A percentile compares a stretch with the other conserved stretches of the same genome.
Evolutionary conservation across 2,329 filamentous ascomycete species (phyloP).

Genomic region (Botrytis deweyae): DNA sequence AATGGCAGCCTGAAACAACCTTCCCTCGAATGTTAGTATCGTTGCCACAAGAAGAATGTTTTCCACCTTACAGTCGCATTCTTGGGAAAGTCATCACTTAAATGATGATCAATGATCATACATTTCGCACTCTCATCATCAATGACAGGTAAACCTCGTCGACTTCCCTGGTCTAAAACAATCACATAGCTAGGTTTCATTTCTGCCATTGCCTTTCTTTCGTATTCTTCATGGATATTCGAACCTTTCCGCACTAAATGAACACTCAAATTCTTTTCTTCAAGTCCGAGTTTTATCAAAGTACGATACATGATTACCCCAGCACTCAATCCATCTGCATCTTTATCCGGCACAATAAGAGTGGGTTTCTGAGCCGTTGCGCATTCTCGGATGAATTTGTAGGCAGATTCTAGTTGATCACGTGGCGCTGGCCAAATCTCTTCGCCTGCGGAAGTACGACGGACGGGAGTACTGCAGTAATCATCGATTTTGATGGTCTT

Average conservation of each 20-base stretch:
- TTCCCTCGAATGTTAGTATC: slow-evolving; percentile 25
- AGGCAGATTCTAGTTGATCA: slow-evolving; percentile 54
- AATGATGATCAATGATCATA: slow-evolving; percentile 66
- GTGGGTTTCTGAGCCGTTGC: slow-evolving; percentile 50
- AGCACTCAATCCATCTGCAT: slow-evolving; percentile 65
- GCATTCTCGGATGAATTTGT: slow-evolving; percentile 57
- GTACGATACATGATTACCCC: slow-evolving; percentile 63
- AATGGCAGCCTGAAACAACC: slow-evolving; percentile 62
- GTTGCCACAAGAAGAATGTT: neutral
- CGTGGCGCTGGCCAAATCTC: slow-evolving; percentile 61
- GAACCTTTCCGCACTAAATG: slow-evolving; percentile 61
- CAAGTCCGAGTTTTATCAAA: slow-evolving; percentile 57
- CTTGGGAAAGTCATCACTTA: slow-evolving; percentile 55
- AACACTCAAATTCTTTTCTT: slow-evolving; percentile 51
- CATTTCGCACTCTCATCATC: slow-evolving; percentile 47
- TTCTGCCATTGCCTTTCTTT: slow-evolving; percentile 51
- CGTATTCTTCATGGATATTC: slow-evolving; percentile 55
- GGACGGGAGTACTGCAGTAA: slow-evolving; percentile 30
- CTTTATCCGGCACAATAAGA: slow-evolving; percentile 67
- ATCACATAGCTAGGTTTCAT: slow-evolving; percentile 57
- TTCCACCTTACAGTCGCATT: slow-evolving; percentile 31
- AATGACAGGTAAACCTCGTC: slow-evolving; percentile 53
- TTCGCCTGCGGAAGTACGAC: slow-evolving; percentile 24
- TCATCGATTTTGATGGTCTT: slow-evolving; percentile 31
- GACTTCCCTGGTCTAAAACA: slow-evolving; percentile 64